phyloP scores from a whole-genome alignment of 257 asterid genomes.

The Thymus mandschuricus region DNA sequence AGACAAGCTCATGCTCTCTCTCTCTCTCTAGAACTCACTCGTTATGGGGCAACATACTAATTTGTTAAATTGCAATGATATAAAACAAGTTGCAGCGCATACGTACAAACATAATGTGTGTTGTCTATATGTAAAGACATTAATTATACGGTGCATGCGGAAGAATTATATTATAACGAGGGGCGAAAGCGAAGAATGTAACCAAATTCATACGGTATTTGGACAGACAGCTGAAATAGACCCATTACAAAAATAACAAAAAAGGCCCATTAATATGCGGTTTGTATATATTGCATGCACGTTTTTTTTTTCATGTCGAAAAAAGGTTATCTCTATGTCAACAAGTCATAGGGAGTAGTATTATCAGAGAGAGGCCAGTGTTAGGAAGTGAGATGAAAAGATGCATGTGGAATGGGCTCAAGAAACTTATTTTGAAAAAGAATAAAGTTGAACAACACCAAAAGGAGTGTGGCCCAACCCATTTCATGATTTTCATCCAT shows the following conservation, averaged over 20 bases:
- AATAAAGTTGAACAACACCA: too few relatives aligned
- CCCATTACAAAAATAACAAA: too few relatives aligned
- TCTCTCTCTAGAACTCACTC: neutral
- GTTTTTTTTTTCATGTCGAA: neutral
- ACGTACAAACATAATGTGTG: neutral
- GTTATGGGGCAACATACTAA: neutral
- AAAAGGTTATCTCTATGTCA: too few relatives aligned
- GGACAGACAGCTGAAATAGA: slow-evolving; percentile 14
- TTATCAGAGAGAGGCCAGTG: too few relatives aligned
- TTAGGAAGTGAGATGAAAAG: too few relatives aligned
- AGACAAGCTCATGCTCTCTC: slow-evolving; percentile 3
- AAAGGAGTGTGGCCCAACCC: too few relatives aligned
- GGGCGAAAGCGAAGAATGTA: neutral
- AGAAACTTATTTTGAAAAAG: too few relatives aligned
- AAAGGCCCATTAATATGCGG: neutral
- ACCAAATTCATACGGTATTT: slow-evolving; percentile 4
- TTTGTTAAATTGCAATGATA: neutral
- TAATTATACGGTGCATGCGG: neutral
- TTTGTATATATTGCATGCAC: neutral
- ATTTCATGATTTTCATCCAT: too few relatives aligned
- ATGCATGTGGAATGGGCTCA: slow-evolving; percentile 31
- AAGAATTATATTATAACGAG: neutral
- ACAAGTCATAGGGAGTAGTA: too few relatives aligned
- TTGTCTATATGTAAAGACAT: neutral
- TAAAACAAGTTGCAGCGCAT: neutral